These are phyloP conservation scores for Suhomyces xylopsoci DNA, from an alignment of 805 yeast genomes.

Conservation along the genomic window DNA sequence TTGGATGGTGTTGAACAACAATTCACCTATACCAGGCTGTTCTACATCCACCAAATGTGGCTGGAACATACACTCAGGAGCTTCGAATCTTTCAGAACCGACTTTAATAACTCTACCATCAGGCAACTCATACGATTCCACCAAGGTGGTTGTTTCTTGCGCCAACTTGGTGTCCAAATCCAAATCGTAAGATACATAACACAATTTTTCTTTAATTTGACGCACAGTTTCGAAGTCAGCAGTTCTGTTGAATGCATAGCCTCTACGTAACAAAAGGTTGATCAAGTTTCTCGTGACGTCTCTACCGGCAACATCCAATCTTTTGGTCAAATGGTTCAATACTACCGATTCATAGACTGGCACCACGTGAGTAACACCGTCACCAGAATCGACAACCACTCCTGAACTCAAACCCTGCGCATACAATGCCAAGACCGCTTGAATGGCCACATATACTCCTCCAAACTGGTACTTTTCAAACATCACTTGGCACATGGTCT, in stretches of 20 bases:
- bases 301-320: slow-evolving; percentile 96
- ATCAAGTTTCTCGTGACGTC: slow-evolving; percentile 97
- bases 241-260: slow-evolving; percentile 96
- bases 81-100: slow-evolving; percentile 94
- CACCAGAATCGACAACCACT: slow-evolving; percentile 98
- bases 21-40: slow-evolving; percentile 95
- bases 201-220: slow-evolving; percentile 92
- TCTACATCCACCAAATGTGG: slow-evolving; percentile 93
- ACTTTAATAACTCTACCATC: slow-evolving; percentile 93
- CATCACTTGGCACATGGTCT: slow-evolving; percentile 88
- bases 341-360: slow-evolving; percentile 98
- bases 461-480: slow-evolving; percentile 87
- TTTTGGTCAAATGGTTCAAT: slow-evolving; percentile 86
- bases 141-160: slow-evolving; percentile 92
- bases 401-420: slow-evolving; percentile 97
- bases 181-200: slow-evolving; percentile 93
- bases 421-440: slow-evolving; percentile 95
- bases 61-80: slow-evolving; percentile 96
- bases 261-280: slow-evolving; percentile 86
- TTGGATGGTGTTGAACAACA: slow-evolving; percentile 83
- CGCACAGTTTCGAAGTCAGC: slow-evolving; percentile 99
- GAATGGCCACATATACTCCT: slow-evolving; percentile 93
- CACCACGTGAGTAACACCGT: slow-evolving; percentile 97
- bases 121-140: slow-evolving; percentile 88
- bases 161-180: slow-evolving; percentile 85